Conservation (phyloP, 257 asterid genomes). For the Primulina huaijiensis region DNA sequence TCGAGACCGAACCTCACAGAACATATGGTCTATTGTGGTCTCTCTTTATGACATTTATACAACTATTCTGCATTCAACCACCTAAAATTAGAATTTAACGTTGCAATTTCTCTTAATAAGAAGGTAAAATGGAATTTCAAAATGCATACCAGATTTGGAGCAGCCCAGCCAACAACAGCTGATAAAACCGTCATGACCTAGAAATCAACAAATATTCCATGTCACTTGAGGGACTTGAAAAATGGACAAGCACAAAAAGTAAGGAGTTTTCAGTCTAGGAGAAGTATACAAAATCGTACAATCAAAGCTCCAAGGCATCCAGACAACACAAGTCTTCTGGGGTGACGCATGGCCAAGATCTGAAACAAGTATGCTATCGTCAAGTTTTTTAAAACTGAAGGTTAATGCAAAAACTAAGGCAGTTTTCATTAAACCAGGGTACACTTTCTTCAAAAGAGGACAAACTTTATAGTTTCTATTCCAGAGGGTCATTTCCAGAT, state of each 20-base stretch:
- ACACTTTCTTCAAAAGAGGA: background rate
- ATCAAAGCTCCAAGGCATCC: constrained; percentile 29
- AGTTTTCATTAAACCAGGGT: background rate
- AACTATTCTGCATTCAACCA: too few species aligned
- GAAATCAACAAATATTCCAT: constrained; percentile 19
- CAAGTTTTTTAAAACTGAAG: background rate
- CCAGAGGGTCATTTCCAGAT: too few species aligned
- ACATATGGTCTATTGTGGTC: too few species aligned
- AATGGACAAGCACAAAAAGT: constrained; percentile 17
- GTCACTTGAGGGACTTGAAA: constrained; percentile 12
- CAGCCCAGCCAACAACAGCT: constrained; percentile 97
- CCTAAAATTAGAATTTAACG: background rate
- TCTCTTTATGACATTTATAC: too few species aligned
- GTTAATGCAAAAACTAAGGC: background rate
- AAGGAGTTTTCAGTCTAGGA: background rate
- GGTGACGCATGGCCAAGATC: too few species aligned
- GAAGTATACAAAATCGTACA: constrained; percentile 45
- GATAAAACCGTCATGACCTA: constrained; percentile 97
- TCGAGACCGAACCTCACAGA: too few species aligned
- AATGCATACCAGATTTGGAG: constrained; percentile 75
- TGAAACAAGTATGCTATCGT: constrained; percentile 15
- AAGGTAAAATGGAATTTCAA: background rate
- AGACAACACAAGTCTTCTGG: too few species aligned
- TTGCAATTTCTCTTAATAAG: too few species aligned
- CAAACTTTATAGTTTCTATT: too few species aligned